Conservation (phyloP, 208 protist genomes). For the Porcisia hertigi region DNA sequence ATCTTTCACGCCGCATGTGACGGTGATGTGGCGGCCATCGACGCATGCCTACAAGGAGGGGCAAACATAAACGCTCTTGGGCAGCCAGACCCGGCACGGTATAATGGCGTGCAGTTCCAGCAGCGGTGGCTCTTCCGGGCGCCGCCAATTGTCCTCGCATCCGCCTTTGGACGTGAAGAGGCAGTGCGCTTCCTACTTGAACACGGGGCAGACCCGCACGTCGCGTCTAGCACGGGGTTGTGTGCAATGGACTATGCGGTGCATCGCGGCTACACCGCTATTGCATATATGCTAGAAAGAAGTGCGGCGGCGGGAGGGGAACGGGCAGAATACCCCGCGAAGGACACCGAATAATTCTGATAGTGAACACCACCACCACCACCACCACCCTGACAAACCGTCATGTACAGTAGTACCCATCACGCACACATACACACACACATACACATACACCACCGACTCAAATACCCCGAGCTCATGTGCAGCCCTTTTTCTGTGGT, state of each 20-base stretch:
- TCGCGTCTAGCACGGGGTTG: constrained; percentile 60
- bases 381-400: neutral
- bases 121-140: constrained; percentile 74
- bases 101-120: constrained; percentile 72
- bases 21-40: constrained; percentile 54
- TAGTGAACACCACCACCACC: too few relatives aligned
- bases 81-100: constrained; percentile 61
- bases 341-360: neutral
- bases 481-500: neutral
- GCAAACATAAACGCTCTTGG: constrained; percentile 60
- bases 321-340: neutral
- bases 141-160: constrained; percentile 75
- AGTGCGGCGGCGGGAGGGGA: neutral
- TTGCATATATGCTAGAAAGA: constrained; percentile 47
- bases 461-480: too few relatives aligned
- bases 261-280: constrained; percentile 60
- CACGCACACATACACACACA: neutral
- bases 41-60: constrained; percentile 27
- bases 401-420: neutral
- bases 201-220: constrained; percentile 49
- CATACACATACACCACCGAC: neutral
- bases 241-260: constrained; percentile 70
- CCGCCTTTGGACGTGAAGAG: constrained; percentile 73
- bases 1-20: constrained; percentile 83
- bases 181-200: constrained; percentile 67